Evolutionary conservation across 1,139 yeast genomes (phyloP), one percentile per base, ranked within the genome.

Genomic region (Lodderomyces pseudojiufengensis): DNA sequence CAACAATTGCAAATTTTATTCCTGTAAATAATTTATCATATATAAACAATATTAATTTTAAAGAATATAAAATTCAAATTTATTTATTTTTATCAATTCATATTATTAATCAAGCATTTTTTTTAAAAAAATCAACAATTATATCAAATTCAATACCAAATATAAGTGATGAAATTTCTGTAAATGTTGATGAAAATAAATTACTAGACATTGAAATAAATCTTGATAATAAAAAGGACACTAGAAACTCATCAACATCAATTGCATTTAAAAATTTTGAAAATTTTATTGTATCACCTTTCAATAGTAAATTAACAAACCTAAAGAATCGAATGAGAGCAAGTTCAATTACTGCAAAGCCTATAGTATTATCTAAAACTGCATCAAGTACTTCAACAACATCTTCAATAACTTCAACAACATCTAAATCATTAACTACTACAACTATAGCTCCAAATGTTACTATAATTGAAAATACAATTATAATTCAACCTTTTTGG

Each of bases 401-500:
- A 5, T 39, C 42, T 6, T 39, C 46, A n/a, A 41, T 37, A 12
- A 24, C 36, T 12, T 35, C 43, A 10, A 25, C 48, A n/a, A 44
- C 48, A 8, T 44, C 49, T 5, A 45, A 45, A 7, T 44, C 47
- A n/a, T 40, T 45, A 24, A 44, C 45, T 1, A 45, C 49, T 3
- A 45, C 49, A 3, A 45, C 47, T 6, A 35, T 44, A 9, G 42
- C 52, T 4, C 54, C 54, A 4, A 50, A 49, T 34, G 47, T 57
- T 6, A 60, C 65, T 1, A 59, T 64, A 3, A 57, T 60, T 29
- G 59, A 58, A 36, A 57, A 59, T 33, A 56, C 55, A 26, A 45
- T 56, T 3, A 57, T 67, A 2, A 63, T 69, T 15, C 84, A 78
- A 48, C 87, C 88, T 3, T 55, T 81, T 20, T 82, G 90, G 90